These are phyloP conservation scores for Phyllosticta citriasiana DNA, from an alignment of 2,329 filamentous ascomycete species.

Conservation along the genomic window DNA sequence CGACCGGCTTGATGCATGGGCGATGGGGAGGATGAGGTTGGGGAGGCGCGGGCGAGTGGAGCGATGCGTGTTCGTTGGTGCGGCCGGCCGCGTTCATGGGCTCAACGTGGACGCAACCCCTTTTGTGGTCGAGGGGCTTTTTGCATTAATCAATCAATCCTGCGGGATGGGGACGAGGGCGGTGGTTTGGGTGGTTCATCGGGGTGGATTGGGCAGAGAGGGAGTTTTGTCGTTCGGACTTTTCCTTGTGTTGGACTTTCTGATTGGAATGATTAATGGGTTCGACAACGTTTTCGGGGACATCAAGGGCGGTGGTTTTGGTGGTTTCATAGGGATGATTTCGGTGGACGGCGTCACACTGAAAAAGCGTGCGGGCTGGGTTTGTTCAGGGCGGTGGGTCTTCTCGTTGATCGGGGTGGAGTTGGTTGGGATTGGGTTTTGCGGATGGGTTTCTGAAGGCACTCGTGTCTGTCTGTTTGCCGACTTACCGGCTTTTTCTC, in stretches of 20 bases:
- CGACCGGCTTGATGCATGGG: background rate
- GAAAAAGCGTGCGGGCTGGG: background rate
- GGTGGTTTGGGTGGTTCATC: background rate
- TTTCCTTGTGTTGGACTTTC: too few relatives aligned
- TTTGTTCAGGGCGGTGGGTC: background rate
- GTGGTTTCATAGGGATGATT: too few relatives aligned
- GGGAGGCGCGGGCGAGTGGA: background rate
- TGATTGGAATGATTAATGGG: too few relatives aligned
- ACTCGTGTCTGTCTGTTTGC: background rate
- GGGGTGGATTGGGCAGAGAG: background rate
- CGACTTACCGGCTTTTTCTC: too few relatives aligned
- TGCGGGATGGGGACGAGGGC: background rate
- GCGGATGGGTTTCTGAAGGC: background rate
- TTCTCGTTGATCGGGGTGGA: background rate
- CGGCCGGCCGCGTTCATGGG: background rate
- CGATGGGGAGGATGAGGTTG: background rate
- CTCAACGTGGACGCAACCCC: background rate
- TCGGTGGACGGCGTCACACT: too few relatives aligned
- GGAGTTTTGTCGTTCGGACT: background rate
- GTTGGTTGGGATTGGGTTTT: background rate
- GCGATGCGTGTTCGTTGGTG: background rate
- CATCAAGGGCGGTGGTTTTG: too few relatives aligned
- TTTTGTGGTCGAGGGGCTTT: too few relatives aligned
- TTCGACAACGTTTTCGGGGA: too few relatives aligned
- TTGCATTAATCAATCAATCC: background rate